phyloP scores from a whole-genome alignment of 371 early-diverging fungal species.

The Rhizopus arrhizus region DNA sequence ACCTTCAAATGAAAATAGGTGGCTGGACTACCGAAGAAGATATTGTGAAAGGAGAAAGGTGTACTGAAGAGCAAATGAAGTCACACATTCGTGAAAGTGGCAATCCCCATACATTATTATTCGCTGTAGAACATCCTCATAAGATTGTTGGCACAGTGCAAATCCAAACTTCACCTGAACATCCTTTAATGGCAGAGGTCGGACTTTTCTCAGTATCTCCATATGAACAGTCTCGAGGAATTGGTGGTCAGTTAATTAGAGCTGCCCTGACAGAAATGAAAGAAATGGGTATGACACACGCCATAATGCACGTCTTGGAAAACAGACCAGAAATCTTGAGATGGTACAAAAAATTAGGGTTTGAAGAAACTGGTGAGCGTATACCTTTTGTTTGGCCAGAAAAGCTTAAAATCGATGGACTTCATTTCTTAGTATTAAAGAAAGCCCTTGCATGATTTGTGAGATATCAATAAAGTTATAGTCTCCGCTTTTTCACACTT shows the following conservation, averaged over 20 bases:
- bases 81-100: conserved; percentile 23
- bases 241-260: conserved; percentile 56
- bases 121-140: conserved; percentile 29
- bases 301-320: conserved; percentile 52
- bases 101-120: conserved; percentile 33
- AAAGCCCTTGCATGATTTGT: conserved; percentile 15
- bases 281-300: conserved; percentile 35
- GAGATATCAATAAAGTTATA: neutral
- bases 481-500: neutral
- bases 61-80: conserved; percentile 31
- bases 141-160: conserved; percentile 47
- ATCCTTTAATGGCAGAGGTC: conserved; percentile 30
- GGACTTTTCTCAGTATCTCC: conserved; percentile 59
- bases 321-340: conserved; percentile 25
- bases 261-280: conserved; percentile 43
- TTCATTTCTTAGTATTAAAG: conserved; percentile 41
- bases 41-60: conserved; percentile 39
- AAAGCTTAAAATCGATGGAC: conserved; percentile 17
- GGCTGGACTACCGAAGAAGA: conserved; percentile 52
- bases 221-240: conserved; percentile 53
- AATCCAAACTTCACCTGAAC: conserved; percentile 26
- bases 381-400: conserved; percentile 20
- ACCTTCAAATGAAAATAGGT: conserved; percentile 15
- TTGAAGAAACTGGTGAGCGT: conserved; percentile 54
- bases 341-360: conserved; percentile 60